phyloP scores from a whole-genome alignment of 208 protist species.

The Trypanosomatidae sp. region DNA sequence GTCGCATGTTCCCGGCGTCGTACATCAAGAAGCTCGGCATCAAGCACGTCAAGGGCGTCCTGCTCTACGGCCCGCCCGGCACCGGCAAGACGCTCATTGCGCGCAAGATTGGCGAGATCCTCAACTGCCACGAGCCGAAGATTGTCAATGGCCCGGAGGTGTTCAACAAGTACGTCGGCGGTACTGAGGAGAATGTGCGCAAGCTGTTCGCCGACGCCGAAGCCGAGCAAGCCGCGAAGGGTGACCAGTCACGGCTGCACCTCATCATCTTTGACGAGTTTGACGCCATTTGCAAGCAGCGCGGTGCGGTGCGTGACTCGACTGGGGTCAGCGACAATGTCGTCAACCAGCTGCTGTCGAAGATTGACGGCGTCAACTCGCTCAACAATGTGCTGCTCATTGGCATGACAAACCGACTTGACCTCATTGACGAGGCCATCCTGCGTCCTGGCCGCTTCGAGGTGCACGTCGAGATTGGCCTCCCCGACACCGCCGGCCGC shows the following conservation, averaged over 20 bases:
- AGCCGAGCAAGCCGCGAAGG: constrained; percentile 84
- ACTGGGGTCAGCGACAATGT: constrained; percentile 97
- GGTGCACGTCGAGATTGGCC: constrained; percentile 95
- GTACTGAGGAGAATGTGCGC: constrained; percentile 98
- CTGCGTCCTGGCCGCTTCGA: constrained; percentile 98
- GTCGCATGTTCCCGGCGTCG: constrained; percentile 91
- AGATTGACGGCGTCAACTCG: constrained; percentile 99
- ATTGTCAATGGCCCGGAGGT: constrained; percentile 98
- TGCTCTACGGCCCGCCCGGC: constrained; percentile 98
- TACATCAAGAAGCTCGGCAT: constrained; percentile 95
- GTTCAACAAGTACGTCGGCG: constrained; percentile 98
- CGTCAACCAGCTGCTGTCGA: constrained; percentile 99
- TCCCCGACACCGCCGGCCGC: constrained; percentile 97
- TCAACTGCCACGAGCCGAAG: constrained; percentile 95
- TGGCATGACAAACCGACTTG: constrained; percentile 99
- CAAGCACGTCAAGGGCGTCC: constrained; percentile 97
- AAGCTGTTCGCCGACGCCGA: constrained; percentile 98
- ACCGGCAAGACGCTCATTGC: constrained; percentile 99
- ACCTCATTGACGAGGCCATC: constrained; percentile 99
- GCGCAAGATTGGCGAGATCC: constrained; percentile 98
- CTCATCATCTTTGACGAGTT: constrained; percentile 99
- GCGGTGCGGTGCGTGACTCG: constrained; percentile 83
- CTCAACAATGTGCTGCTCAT: constrained; percentile 99
- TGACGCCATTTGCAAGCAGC: constrained; percentile 98
- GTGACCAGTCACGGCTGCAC: constrained; percentile 95